These are phyloP conservation scores for Aciculosporium take DNA, from an alignment of 2,329 filamentous ascomycete genomes.

Conservation along the genomic window DNA sequence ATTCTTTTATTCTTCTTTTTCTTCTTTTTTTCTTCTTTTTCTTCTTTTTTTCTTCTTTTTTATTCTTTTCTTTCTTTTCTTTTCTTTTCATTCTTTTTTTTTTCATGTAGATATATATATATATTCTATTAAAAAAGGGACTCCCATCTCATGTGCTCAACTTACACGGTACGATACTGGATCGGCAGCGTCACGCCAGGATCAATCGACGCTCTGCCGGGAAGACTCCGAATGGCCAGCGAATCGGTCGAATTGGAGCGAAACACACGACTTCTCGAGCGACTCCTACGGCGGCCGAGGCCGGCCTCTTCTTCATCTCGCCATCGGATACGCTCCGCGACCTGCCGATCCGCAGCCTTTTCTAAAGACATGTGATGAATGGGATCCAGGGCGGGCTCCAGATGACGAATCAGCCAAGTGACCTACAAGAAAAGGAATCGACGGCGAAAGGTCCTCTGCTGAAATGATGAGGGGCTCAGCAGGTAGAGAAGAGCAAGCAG, in stretches of 20 bases:
- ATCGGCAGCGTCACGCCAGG: conserved; percentile 28
- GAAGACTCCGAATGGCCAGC: conserved; percentile 26
- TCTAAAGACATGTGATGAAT: conserved; percentile 8
- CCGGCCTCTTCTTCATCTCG: conserved; percentile 21
- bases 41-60: background rate
- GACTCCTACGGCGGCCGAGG: conserved; percentile 10
- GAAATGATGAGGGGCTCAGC: too few relatives aligned
- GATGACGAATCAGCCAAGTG: background rate
- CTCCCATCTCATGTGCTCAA: too few relatives aligned
- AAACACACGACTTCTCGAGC: conserved; percentile 7
- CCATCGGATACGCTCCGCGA: conserved; percentile 21
- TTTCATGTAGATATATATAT: too few relatives aligned
- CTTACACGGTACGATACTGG: conserved; percentile 40
- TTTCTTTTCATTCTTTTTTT: too few relatives aligned
- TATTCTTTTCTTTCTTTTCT: too few relatives aligned
- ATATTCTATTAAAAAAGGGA: too few relatives aligned
- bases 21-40: background rate
- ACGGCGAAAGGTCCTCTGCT: too few relatives aligned
- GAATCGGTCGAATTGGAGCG: conserved; percentile 20
- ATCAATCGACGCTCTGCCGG: conserved; percentile 15
- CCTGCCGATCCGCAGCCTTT: conserved; percentile 7
- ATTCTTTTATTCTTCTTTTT: too few relatives aligned
- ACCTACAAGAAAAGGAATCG: background rate
- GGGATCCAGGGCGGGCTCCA: background rate
- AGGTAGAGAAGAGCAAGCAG: too few relatives aligned